phyloP scores from a whole-genome alignment of 805 yeast species.

The Clavispora carvajalis region DNA sequence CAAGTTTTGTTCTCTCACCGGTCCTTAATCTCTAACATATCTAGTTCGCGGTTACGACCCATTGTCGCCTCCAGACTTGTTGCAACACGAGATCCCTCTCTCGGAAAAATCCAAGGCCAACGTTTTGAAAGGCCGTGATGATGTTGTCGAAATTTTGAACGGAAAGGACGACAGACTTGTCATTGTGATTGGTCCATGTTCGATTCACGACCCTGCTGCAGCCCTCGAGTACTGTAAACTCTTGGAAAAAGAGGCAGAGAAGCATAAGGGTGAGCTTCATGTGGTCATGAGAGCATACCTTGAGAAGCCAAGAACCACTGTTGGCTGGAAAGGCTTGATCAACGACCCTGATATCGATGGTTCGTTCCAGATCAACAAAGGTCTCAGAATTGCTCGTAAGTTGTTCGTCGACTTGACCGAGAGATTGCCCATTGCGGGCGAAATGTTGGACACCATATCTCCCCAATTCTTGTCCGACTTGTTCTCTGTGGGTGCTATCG shows the following conservation, averaged over 20 bases:
- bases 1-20: background rate
- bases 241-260: slow-evolving; percentile 61
- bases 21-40: slow-evolving; percentile 12
- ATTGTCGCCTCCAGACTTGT: slow-evolving; percentile 82
- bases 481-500: slow-evolving; percentile 93
- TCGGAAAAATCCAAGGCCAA: slow-evolving; percentile 48
- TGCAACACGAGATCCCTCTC: slow-evolving; percentile 81
- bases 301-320: slow-evolving; percentile 98
- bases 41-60: slow-evolving; percentile 83
- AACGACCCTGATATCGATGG: slow-evolving; percentile 95
- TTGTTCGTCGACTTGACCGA: slow-evolving; percentile 77
- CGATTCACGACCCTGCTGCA: slow-evolving; percentile 85
- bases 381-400: slow-evolving; percentile 80
- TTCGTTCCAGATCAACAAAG: slow-evolving; percentile 91
- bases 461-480: slow-evolving; percentile 93
- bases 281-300: slow-evolving; percentile 96
- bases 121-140: slow-evolving; percentile 73
- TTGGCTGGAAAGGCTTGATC: slow-evolving; percentile 98
- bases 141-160: slow-evolving; percentile 66
- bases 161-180: slow-evolving; percentile 79
- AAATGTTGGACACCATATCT: slow-evolving; percentile 96
- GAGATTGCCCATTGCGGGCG: slow-evolving; percentile 86
- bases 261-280: slow-evolving; percentile 69
- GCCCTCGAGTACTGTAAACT: slow-evolving; percentile 83
- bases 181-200: slow-evolving; percentile 94